Percentiles rank a stretch among this genome's conserved stretches.
Conservation (phyloP, 345 rosid species). For the Conringia planisiliqua region DNA sequence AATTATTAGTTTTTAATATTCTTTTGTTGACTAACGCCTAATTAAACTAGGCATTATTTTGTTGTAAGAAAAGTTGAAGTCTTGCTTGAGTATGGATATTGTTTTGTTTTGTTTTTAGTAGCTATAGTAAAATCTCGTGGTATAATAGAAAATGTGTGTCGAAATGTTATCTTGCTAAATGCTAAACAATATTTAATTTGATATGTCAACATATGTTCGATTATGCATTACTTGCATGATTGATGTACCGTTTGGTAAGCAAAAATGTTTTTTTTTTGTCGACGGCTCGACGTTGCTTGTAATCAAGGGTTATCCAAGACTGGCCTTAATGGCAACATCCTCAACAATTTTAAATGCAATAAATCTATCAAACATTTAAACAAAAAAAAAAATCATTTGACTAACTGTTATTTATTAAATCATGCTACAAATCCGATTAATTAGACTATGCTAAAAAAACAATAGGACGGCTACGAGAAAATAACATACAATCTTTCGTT, state of each 20-base stretch:
- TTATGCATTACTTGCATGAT: conserved; percentile 30
- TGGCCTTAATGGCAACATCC: conserved; percentile 36
- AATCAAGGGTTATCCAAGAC: conserved; percentile 31
- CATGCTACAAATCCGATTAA: conserved; percentile 2
- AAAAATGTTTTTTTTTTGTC: neutral
- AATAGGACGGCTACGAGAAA: conserved; percentile 23
- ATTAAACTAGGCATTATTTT: neutral
- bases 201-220: conserved; percentile 22
- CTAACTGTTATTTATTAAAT: neutral
- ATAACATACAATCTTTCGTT: conserved; percentile 12
- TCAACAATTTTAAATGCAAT: conserved; percentile 3
- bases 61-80: conserved; percentile 1
- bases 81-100: neutral
- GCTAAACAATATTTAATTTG: conserved; percentile 1
- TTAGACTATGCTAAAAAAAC: neutral
- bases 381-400: neutral
- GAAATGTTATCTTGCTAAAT: neutral
- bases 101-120: neutral
- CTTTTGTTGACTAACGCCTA: neutral
- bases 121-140: conserved; percentile 18
- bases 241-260: conserved; percentile 23
- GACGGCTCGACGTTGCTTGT: conserved; percentile 29
- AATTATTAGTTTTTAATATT: too few relatives aligned
- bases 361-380: conserved; percentile 3
- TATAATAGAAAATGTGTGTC: conserved; percentile 7